Evolutionary conservation across 352 stramenopile genomes (phyloP), one percentile per base, ranked within the genome.

Genomic region (Pythium oligandrum): DNA sequence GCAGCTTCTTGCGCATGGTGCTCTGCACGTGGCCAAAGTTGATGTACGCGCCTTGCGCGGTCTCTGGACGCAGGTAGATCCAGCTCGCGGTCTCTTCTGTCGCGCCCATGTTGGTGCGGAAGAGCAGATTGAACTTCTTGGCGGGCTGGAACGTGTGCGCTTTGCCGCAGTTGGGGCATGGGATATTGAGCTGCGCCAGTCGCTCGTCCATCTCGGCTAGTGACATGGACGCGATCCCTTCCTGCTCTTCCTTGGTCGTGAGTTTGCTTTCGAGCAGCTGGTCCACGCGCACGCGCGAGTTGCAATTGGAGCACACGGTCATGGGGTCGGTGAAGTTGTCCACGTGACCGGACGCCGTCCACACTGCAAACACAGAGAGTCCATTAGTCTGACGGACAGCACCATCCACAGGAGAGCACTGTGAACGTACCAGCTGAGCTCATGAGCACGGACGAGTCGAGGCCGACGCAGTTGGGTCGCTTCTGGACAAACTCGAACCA

Each of bases 281-380:
- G 52, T 93, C 79, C 49, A 89, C 80, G 38, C 79, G 79, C 36
- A 87, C 75, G 40, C 82, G 79, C 10, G 74, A 78, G 71, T 98
- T 98, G 68, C 92, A 98, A 51, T 83, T 75, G 44, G 80, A 82
- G 70, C 96, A 99, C 70, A 98, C 94, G 4, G 96, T 92, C 93
- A 99, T 98, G 31, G 96, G 96, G 82, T 99, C 97, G 10, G 82
- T 97, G 70, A 99, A 99, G 59, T 97, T 96, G 45, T 96, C 92
- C 17, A 99, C 84, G 63, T 99, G 97, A 39, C 96, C 96, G 6
- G 90, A 98, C 6, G 91, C 94, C 47, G 95, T 78, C 96, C 96
- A 99, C 9, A 98, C 94, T 36, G 65, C 47, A 39, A 2, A 4
- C 7, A 42, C 8, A n/a, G 17, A 47, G n/a, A 34, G 37, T 26